phyloP scores from a whole-genome alignment of 169 alveolate genomes.

The Plasmodium relictum region DNA sequence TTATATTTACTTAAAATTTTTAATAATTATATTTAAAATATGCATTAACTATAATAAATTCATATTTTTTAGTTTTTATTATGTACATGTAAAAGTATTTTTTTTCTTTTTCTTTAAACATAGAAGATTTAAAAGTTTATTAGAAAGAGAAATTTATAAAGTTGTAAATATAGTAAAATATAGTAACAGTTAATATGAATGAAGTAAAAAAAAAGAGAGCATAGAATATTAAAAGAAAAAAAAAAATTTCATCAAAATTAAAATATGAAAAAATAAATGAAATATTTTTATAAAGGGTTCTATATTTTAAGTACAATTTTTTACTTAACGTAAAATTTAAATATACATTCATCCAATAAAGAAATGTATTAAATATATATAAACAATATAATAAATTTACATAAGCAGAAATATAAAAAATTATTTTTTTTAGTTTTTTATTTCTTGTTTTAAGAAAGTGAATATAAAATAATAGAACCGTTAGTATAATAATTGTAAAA shows the following conservation, averaged over 20 bases:
- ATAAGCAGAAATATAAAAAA: slow-evolving; percentile 57
- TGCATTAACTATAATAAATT: no score
- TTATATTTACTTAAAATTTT: no score
- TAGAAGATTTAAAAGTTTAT: not conserved
- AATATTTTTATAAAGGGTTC: slow-evolving; percentile 56
- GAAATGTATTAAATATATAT: slow-evolving; percentile 55
- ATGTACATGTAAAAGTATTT: not conserved
- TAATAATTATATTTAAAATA: no score
- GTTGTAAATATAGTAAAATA: slow-evolving; percentile 73
- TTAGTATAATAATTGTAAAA: slow-evolving; percentile 35
- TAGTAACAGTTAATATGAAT: slow-evolving; percentile 17
- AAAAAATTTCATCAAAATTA: slow-evolving; percentile 73
- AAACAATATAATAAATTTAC: slow-evolving; percentile 52
- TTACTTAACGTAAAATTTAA: slow-evolving; percentile 67
- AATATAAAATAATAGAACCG: slow-evolving; percentile 56
- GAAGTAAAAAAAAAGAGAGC: slow-evolving; percentile 47
- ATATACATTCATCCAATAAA: slow-evolving; percentile 62
- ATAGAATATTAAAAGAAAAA: slow-evolving; percentile 64
- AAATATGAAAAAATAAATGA: slow-evolving; percentile 68
- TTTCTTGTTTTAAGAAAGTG: slow-evolving; percentile 53
- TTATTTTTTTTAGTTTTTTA: slow-evolving; percentile 67
- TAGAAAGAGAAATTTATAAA: slow-evolving; percentile 51
- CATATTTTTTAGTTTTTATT: no score
- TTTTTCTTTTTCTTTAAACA: not conserved
- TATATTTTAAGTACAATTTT: slow-evolving; percentile 63